These are phyloP conservation scores for Cyclanthera cordifolia DNA, from an alignment of 306 rosid genomes.

Conservation along the genomic window DNA sequence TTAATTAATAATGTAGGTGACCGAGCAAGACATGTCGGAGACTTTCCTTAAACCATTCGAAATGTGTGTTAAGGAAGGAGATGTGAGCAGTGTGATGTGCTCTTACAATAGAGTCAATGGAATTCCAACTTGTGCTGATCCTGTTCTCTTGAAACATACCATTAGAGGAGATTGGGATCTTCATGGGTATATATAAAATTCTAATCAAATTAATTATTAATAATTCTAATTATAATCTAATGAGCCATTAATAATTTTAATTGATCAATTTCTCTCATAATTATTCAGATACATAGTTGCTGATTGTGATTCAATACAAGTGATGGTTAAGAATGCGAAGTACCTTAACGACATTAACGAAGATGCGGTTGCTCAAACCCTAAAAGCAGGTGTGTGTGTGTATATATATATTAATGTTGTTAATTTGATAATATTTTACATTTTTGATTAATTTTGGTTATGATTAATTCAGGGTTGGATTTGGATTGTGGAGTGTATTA, in stretches of 20 bases:
- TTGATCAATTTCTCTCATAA: no score
- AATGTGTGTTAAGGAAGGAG: slow-evolving; percentile 63
- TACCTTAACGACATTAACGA: slow-evolving; percentile 48
- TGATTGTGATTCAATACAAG: slow-evolving; percentile 68
- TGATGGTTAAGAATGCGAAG: slow-evolving; percentile 35
- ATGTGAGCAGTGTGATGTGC: slow-evolving; percentile 81
- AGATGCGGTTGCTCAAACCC: slow-evolving; percentile 70
- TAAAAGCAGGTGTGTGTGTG: slow-evolving; percentile 83
- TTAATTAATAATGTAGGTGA: no score
- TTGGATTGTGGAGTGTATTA: slow-evolving; percentile 55
- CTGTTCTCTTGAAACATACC: slow-evolving; percentile 49
- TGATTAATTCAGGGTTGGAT: slow-evolving; percentile 44
- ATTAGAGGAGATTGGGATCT: slow-evolving; percentile 69
- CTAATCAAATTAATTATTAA: background rate
- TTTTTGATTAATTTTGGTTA: background rate
- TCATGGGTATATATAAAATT: slow-evolving; percentile 30
- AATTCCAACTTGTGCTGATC: slow-evolving; percentile 75
- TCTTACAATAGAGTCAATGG: slow-evolving; percentile 77
- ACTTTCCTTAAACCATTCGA: slow-evolving; percentile 68
- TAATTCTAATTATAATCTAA: no score
- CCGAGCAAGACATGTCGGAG: slow-evolving; percentile 67
- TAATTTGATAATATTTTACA: background rate
- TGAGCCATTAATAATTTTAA: no score
- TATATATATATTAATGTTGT: no score
- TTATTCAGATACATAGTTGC: slow-evolving; percentile 54